Base-by-base conservation (phyloP, 164 flowering plant genomes). In the Pachysandra terminalis region DNA sequence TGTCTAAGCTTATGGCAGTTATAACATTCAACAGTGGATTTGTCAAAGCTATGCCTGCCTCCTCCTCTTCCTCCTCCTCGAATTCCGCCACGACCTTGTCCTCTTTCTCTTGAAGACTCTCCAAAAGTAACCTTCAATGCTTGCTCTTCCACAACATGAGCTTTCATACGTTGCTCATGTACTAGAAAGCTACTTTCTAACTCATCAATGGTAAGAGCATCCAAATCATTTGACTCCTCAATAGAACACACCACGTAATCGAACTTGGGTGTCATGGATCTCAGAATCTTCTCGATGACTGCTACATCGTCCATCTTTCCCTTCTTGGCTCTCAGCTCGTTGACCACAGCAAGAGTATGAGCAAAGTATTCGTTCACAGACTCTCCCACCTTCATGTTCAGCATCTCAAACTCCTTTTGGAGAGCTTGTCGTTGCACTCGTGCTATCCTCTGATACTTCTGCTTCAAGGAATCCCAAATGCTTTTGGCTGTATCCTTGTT, bases 181-280 rank as follows among this genome's bases (percentile, higher is more conserved):
- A 69, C 77, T 17, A 70, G 21, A 7, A 74, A 12, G 24, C 54
- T 48, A 12, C 77, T 65, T 19, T 74, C 71, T 8, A 74, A 17
- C 19, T 74, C 77, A 56, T 74, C 73, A 17, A 74, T 55, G 3
- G 66, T 40, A 3, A 74, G 0, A 0, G 15, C 48, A 22, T 66
- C 67, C 0, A 62, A 6, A 49, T 70, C 49, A 1, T 74, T 65
- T 4, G 71, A 74, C 22, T 69, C 73, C 21, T 69, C 69, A 14
- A 74, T 52, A 1, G 61, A 69, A 37, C 65, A 57, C 0, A 73
- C 68, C 3, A 70, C 60, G 51, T 75, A 66, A 19, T 60, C 19
- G 12, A 70, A 75, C 15, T 49, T 70, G 0, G 37, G 5, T 10
- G 71, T 59, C 59, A 68, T 6, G 0, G 72, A 28, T 5, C 72